Conservation (phyloP, 1,139 yeast species). For the Komagataea norvegica region DNA sequence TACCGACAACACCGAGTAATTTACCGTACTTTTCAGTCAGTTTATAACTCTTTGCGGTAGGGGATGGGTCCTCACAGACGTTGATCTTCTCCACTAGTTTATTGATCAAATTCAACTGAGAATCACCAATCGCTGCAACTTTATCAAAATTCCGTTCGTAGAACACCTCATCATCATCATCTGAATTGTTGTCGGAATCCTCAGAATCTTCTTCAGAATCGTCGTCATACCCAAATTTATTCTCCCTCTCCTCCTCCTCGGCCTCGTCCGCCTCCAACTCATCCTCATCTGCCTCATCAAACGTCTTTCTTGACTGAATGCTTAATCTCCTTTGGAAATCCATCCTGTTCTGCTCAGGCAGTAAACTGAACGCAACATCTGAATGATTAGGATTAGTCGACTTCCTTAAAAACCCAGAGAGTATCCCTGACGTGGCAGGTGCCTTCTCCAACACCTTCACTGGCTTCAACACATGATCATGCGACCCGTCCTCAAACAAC, state of each 20-base stretch:
- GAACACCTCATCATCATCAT: constrained; percentile 19
- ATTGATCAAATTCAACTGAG: constrained; percentile 49
- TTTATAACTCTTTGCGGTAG: constrained; percentile 20
- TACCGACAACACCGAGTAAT: constrained; percentile 58
- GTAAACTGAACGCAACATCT: constrained; percentile 33
- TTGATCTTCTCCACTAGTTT: constrained; percentile 41
- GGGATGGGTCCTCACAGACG: constrained; percentile 30
- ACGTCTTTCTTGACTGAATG: constrained; percentile 30
- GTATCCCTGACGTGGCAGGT: constrained; percentile 26
- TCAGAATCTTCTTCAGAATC: constrained; percentile 28
- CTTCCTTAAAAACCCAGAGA: constrained; percentile 26
- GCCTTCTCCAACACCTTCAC: constrained; percentile 30
- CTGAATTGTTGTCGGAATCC: constrained; percentile 25
- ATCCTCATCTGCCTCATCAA: constrained; percentile 18
- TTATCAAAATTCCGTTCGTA: constrained; percentile 28
- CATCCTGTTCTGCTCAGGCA: constrained; percentile 36
- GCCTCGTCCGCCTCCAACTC: constrained; percentile 8
- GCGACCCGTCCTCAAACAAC: constrained; percentile 32
- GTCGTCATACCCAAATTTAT: constrained; percentile 22
- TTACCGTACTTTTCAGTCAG: constrained; percentile 53
- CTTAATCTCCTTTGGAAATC: constrained; percentile 33
- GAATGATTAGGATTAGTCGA: constrained; percentile 23
- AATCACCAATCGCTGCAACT: constrained; percentile 54
- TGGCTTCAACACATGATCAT: constrained; percentile 32
- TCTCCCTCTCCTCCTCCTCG: constrained; percentile 3